Evolutionary conservation across 768 basidiomycete genomes (phyloP).

Genomic region (Floccularia luteovirens): DNA sequence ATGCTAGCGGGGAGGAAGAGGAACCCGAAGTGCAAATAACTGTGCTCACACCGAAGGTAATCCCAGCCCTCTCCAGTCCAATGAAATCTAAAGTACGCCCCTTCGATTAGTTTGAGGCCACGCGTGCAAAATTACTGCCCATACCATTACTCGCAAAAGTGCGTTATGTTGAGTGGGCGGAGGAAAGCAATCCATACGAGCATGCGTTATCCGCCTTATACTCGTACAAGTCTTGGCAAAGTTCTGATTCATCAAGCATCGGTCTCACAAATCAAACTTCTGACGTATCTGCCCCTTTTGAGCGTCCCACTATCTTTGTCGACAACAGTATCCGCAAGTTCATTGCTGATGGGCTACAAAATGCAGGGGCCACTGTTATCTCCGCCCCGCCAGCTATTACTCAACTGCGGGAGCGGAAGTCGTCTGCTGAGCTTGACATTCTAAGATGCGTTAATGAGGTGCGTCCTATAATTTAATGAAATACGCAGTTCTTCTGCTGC

Average conservation of each 20-base stretch:
- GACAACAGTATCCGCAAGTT: conserved; percentile 58
- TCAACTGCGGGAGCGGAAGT: conserved; percentile 71
- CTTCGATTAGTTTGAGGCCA: conserved; percentile 49
- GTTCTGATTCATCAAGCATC: too few species aligned
- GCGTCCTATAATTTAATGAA: too few species aligned
- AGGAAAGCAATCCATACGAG: conserved; percentile 61
- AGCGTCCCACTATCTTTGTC: conserved; percentile 42
- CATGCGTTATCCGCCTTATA: conserved; percentile 27
- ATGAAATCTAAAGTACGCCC: neutral
- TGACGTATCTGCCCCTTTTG: too few species aligned
- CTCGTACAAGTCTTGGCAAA: too few species aligned
- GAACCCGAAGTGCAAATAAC: too few species aligned
- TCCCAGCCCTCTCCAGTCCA: neutral
- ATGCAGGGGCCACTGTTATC: conserved; percentile 4
- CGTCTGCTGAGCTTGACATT: conserved; percentile 57
- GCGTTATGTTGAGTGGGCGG: conserved; percentile 52
- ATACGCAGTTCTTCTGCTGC: neutral
- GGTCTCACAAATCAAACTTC: conserved; percentile 7
- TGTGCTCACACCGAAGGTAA: conserved; percentile 58
- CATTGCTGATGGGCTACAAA: conserved; percentile 49
- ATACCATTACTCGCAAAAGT: conserved; percentile 38
- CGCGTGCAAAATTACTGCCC: conserved; percentile 54
- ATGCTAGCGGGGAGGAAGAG: too few species aligned
- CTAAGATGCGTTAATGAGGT: conserved; percentile 81
- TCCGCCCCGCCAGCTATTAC: conserved; percentile 48